Conservation (phyloP, 2,329 filamentous ascomycete species). For the Trichoderma hamatum region DNA sequence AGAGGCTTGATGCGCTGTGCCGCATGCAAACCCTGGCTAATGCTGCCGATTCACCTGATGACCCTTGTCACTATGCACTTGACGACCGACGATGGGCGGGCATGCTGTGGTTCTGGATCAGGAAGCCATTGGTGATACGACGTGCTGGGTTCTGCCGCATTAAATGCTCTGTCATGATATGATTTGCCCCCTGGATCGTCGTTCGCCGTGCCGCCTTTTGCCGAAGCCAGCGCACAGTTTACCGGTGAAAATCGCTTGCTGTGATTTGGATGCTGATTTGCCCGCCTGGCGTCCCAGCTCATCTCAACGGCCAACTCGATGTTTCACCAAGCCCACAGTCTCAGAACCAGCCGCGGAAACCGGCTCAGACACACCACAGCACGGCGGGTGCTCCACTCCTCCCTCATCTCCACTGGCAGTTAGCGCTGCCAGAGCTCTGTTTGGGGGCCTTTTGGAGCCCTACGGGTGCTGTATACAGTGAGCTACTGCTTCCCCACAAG, state of each 20-base stretch:
- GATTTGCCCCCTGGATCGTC: background rate
- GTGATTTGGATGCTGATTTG: constrained; percentile 15
- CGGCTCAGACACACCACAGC: constrained; percentile 6
- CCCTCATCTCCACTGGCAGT: constrained; percentile 18
- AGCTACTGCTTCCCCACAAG: constrained; percentile 17
- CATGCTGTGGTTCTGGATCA: no score
- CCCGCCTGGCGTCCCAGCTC: background rate
- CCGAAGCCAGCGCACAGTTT: background rate
- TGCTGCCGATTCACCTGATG: background rate
- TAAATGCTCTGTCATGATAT: background rate
- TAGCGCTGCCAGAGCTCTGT: constrained; percentile 16
- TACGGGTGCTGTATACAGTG: constrained; percentile 2
- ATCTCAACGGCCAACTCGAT: constrained; percentile 6
- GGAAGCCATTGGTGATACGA: background rate
- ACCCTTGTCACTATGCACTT: background rate
- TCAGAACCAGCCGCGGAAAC: constrained; percentile 23
- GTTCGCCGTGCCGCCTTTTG: background rate
- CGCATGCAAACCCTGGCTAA: background rate
- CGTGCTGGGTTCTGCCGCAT: background rate
- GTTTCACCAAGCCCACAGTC: constrained; percentile 22
- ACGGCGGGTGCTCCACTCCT: background rate
- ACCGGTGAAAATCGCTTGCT: background rate
- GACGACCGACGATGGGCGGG: background rate
- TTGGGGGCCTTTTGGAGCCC: constrained; percentile 16
- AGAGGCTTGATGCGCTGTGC: constrained; percentile 12